Evolutionary conservation across 2,329 filamentous ascomycete species (phyloP).

Genomic region (Moelleriella libera): DNA sequence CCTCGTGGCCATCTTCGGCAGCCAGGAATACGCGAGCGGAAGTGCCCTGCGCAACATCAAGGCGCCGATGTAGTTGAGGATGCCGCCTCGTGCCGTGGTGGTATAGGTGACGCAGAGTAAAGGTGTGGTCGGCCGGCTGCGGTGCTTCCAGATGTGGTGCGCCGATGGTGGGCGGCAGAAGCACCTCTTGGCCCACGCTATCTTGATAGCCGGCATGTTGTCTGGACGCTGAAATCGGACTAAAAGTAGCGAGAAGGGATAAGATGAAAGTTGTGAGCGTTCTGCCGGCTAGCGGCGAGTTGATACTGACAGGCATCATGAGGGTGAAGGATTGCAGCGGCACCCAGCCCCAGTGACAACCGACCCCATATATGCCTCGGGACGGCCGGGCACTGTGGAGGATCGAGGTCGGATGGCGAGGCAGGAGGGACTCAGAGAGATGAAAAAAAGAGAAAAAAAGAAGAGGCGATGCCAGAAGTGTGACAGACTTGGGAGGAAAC

Average conservation of each 20-base stretch:
- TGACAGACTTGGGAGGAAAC: too few species aligned
- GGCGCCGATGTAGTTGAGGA: conserved; percentile 60
- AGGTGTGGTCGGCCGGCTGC: conserved; percentile 38
- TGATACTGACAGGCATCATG: neutral
- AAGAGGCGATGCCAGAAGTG: too few species aligned
- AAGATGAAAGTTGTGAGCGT: conserved; percentile 50
- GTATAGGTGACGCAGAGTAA: conserved; percentile 75
- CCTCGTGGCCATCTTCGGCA: conserved; percentile 40
- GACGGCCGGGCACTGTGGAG: neutral
- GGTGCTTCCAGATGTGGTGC: conserved; percentile 28
- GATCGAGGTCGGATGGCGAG: neutral
- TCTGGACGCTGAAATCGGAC: conserved; percentile 19
- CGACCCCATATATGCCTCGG: neutral
- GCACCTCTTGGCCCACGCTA: conserved; percentile 22
- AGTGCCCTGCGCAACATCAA: conserved; percentile 50
- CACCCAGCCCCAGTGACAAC: neutral
- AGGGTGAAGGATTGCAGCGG: neutral
- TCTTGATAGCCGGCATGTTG: conserved; percentile 13
- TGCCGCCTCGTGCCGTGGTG: conserved; percentile 77
- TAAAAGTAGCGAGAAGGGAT: conserved; percentile 50
- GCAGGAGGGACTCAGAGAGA: neutral
- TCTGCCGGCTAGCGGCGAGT: conserved; percentile 44
- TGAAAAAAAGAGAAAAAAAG: too few species aligned
- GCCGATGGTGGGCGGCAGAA: conserved; percentile 24
- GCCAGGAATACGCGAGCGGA: conserved; percentile 40